These are phyloP conservation scores for Xylariaceae sp. DNA, from an alignment of 2,329 filamentous ascomycete genomes.

Conservation along the genomic window DNA sequence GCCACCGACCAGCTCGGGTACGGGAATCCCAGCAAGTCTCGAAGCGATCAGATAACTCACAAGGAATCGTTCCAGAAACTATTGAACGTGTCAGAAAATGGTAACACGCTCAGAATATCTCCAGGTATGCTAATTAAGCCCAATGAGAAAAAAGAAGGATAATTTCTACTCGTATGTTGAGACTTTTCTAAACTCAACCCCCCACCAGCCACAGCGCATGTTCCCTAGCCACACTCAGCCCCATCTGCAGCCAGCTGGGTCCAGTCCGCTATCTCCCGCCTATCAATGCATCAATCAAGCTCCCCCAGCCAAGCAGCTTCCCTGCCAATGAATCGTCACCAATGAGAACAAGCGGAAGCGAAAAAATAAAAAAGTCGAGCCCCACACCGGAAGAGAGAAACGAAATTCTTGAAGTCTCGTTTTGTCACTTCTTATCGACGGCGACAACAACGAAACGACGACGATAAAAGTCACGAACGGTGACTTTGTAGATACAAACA, in stretches of 20 bases:
- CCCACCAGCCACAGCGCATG: not conserved
- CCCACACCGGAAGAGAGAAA: not conserved
- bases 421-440: not conserved
- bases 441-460: not conserved
- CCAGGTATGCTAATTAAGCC: no score
- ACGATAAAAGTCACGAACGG: not conserved
- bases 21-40: no score
- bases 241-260: not conserved
- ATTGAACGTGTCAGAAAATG: not conserved
- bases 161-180: no score
- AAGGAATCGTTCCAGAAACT: not conserved
- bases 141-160: no score
- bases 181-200: no score
- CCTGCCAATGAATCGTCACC: not conserved
- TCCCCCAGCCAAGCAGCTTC: not conserved
- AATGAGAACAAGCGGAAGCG: not conserved
- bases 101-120: no score
- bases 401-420: not conserved
- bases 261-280: no score
- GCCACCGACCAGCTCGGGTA: not conserved
- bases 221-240: not conserved
- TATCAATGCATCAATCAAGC: not conserved
- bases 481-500: no score
- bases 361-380: not conserved
- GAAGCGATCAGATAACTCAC: not conserved